Percentiles rank a stretch among this genome's conserved stretches.
phyloP scores from a whole-genome alignment of 1,284 basidiomycete genomes.

The Sporisorium iseilematis-ciliati region DNA sequence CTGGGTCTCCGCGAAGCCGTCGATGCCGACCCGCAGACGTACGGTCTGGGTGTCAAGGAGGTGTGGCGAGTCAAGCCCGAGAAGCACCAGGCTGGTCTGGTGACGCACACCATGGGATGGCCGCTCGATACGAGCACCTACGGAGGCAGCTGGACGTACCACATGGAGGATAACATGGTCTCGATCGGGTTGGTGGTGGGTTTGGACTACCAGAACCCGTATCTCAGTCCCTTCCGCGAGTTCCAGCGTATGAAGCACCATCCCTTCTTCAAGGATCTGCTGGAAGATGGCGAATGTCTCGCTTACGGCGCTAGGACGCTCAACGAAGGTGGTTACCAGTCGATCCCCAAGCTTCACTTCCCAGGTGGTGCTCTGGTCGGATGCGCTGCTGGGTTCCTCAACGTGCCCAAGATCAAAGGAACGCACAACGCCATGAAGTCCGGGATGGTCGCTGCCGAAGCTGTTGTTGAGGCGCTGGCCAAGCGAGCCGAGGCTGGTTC shows the following conservation, averaged over 20 bases:
- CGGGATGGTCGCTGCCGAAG: slow-evolving; percentile 95
- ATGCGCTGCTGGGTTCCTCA: slow-evolving; percentile 93
- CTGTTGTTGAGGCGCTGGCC: slow-evolving; percentile 79
- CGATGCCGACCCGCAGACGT: slow-evolving; percentile 88
- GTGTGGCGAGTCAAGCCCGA: slow-evolving; percentile 90
- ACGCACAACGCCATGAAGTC: slow-evolving; percentile 99
- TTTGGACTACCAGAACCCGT: slow-evolving; percentile 94
- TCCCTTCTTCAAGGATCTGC: slow-evolving; percentile 85
- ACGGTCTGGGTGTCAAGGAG: slow-evolving; percentile 96
- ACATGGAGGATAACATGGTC: slow-evolving; percentile 93
- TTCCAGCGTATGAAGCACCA: slow-evolving; percentile 98
- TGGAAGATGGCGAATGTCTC: slow-evolving; percentile 82
- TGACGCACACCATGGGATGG: slow-evolving; percentile 95
- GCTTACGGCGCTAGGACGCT: slow-evolving; percentile 92
- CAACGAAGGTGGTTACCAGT: slow-evolving; percentile 95
- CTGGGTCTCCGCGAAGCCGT: slow-evolving; percentile 80
- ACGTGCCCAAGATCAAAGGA: slow-evolving; percentile 99
- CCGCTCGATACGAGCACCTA: slow-evolving; percentile 88
- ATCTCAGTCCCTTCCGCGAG: slow-evolving; percentile 90
- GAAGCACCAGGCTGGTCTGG: slow-evolving; percentile 84
- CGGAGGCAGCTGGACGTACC: slow-evolving; percentile 94
- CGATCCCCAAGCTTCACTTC: slow-evolving; percentile 90
- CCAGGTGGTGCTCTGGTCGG: slow-evolving; percentile 95
- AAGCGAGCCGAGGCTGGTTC: slow-evolving; percentile 65
- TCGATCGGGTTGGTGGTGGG: slow-evolving; percentile 92